Evolutionary conservation across 225 moss, liverwort and hornwort species (phyloP).

Genomic region (Pseudoscleropodium purum): DNA sequence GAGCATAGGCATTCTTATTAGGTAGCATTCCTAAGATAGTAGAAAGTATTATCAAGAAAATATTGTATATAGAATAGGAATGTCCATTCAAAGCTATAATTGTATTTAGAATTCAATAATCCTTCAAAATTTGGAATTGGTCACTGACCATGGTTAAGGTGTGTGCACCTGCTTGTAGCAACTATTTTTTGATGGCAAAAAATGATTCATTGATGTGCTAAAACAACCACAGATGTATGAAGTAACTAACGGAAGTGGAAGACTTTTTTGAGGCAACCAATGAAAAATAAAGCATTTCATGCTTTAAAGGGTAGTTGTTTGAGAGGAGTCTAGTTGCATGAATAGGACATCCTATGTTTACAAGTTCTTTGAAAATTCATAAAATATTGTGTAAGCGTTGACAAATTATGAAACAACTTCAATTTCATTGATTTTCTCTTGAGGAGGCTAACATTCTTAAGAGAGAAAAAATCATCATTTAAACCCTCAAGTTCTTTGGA

Average conservation of each 20-base stretch:
- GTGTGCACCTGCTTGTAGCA: no score
- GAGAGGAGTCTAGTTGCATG: background rate
- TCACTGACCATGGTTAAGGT: background rate
- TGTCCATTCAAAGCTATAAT: background rate
- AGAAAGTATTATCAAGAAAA: background rate
- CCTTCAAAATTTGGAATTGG: background rate
- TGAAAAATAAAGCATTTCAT: background rate
- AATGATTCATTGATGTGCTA: background rate
- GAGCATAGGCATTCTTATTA: rapidly evolving
- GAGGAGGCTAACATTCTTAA: background rate
- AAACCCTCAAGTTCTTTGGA: rapidly evolving
- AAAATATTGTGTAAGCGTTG: background rate
- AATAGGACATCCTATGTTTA: background rate
- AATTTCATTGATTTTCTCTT: background rate
- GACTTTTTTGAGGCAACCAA: background rate
- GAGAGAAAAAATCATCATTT: background rate
- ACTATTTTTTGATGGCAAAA: background rate
- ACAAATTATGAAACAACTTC: background rate
- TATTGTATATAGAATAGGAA: background rate
- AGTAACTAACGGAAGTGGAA: background rate
- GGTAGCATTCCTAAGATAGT: rapidly evolving
- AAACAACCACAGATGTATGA: background rate
- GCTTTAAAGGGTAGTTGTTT: background rate
- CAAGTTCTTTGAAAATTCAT: background rate
- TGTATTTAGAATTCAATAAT: background rate